phyloP scores from a whole-genome alignment of 176 grass and related monocot species.

The Carex myosuroides region DNA sequence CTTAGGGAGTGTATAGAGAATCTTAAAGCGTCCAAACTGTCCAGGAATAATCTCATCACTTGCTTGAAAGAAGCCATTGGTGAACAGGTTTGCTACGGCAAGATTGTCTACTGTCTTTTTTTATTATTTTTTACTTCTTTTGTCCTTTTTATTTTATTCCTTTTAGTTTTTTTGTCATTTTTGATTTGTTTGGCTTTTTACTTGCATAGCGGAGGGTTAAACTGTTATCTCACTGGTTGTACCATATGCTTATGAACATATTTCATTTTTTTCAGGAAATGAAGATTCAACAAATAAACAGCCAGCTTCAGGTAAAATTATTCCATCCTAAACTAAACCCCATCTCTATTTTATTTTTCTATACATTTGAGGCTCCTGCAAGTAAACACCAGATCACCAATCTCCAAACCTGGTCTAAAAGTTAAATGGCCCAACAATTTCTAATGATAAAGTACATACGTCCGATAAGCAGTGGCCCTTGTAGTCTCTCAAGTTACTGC shows the following conservation, averaged over 20 bases:
- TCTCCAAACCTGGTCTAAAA: neutral
- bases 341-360: constrained; percentile 1
- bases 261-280: constrained; percentile 50
- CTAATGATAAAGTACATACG: neutral
- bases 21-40: constrained; percentile 56
- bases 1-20: constrained; percentile 59
- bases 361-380: neutral
- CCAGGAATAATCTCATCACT: constrained; percentile 44
- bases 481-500: neutral
- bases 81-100: constrained; percentile 58
- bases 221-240: neutral
- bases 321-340: constrained; percentile 2
- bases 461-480: neutral
- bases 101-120: neutral
- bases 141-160: neutral
- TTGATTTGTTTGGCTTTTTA: neutral
- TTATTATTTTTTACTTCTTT: constrained; percentile 16
- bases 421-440: constrained; percentile 9
- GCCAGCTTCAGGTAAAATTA: constrained; percentile 55
- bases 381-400: neutral
- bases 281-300: constrained; percentile 47
- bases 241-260: neutral
- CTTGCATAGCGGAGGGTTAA: neutral
- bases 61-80: constrained; percentile 60
- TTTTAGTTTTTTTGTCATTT: constrained; percentile 12